Conservation (phyloP, 192 early-diverging fungal species). For the Coemansia sp. region DNA sequence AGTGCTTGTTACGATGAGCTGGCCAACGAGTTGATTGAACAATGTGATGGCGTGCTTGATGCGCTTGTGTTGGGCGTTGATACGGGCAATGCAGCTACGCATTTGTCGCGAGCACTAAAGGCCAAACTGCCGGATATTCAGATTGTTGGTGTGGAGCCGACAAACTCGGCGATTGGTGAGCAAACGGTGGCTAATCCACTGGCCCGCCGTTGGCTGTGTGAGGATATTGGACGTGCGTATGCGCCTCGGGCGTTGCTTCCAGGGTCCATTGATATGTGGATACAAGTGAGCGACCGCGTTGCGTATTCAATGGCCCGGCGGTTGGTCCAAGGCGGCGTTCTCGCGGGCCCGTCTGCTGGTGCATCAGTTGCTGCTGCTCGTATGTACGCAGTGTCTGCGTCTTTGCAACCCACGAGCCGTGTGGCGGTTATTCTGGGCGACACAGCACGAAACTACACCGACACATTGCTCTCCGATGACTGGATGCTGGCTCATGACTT, state of each 20-base stretch:
- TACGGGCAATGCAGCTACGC: conserved; percentile 64
- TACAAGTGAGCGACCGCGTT: conserved; percentile 66
- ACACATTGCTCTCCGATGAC: conserved; percentile 70
- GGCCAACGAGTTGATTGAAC: conserved; percentile 65
- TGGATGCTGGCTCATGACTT: conserved; percentile 79
- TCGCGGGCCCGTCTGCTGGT: conserved; percentile 67
- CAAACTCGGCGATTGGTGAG: conserved; percentile 60
- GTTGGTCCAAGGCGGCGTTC: conserved; percentile 62
- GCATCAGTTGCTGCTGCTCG: conserved; percentile 65
- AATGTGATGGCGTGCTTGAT: conserved; percentile 55
- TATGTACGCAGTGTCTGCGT: conserved; percentile 42
- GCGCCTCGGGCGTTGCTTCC: conserved; percentile 58
- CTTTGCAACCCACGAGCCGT: conserved; percentile 31
- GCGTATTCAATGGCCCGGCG: conserved; percentile 70
- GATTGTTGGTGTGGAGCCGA: conserved; percentile 71
- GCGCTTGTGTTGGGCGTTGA: conserved; percentile 70
- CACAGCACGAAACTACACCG: conserved; percentile 67
- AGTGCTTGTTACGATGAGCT: conserved; percentile 54
- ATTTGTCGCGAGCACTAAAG: conserved; percentile 60
- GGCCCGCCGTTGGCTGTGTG: conserved; percentile 61
- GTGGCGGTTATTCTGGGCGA: conserved; percentile 66
- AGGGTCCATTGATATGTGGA: conserved; percentile 62
- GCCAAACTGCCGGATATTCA: conserved; percentile 55
- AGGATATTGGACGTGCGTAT: conserved; percentile 71
- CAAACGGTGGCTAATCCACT: conserved; percentile 24